Evolutionary conservation across 2,329 filamentous ascomycete species (phyloP), one percentile per base, ranked within the genome.

Genomic region (Cercospora citrullina): DNA sequence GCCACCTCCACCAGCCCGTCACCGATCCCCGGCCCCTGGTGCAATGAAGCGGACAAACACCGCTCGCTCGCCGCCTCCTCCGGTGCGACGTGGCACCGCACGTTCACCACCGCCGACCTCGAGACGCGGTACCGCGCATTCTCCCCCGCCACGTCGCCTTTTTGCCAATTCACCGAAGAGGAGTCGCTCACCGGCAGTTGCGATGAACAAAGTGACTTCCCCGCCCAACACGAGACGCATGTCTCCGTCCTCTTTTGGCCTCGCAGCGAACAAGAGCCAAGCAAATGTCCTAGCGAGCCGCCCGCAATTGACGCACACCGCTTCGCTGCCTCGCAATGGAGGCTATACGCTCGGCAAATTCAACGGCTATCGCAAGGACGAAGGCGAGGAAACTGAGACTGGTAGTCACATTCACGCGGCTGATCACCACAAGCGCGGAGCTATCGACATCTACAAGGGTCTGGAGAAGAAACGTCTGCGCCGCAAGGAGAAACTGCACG

Each of bases 401-500:
- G 70, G 67, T 14, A 51, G 63, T 42, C 64, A 71, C 26, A 64
- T 69, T 51, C 65, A 65, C 68, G 77, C 75, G 67, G 78, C 79
- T 14, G 86, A 90, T 61, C 82, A 88, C 51, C 93, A 95, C 71
- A 87, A 92, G 9, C 91, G 95, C 70, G 93, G 93, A n/a, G 94
- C 95, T 39, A 96, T 99, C 73, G 95, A 98, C 80, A 99, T 97
- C 69, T 92, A 97, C 80, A 96, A 97, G 79, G 95, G 95, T 8
- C 87, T 99, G 1, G 95, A 99, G 82, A 90, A 92, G 80, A 98
- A 97, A 83, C 90, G 94, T 28, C 92, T 95, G 82, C 90, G 95
- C 72, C 91, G 95, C 74, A 93, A 91, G 81, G 94, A 98, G 80
- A 97, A 97, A 80, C 91, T 93, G 76, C 90, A 92, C 78, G 90